Evolutionary conservation across 495 filamentous ascomycete species (phyloP).

Genomic region (Lineolata rhizophorae): DNA sequence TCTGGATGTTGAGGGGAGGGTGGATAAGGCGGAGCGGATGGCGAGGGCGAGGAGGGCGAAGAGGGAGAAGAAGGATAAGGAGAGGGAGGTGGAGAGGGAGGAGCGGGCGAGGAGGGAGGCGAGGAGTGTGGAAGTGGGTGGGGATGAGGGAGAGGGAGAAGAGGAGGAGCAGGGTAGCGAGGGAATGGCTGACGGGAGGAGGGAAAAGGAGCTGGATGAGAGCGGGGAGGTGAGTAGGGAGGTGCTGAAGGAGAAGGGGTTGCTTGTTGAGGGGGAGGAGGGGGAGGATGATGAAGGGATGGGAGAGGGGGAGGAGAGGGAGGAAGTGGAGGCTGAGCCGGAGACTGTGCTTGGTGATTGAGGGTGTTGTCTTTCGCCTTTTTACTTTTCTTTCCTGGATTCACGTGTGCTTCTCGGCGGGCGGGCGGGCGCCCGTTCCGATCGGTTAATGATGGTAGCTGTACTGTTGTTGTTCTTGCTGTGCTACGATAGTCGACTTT

Average conservation of each 20-base stretch:
- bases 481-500: too few species aligned
- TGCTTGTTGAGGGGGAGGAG: conserved; percentile 6
- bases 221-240: conserved; percentile 1
- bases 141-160: conserved; percentile 19
- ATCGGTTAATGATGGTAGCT: too few species aligned
- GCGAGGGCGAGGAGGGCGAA: conserved; percentile 22
- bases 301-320: conserved; percentile 2
- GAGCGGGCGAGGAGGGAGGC: conserved; percentile 6
- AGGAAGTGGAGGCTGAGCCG: conserved; percentile 3
- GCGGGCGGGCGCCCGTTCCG: too few species aligned
- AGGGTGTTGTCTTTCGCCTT: background rate
- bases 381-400: background rate
- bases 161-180: conserved; percentile 6
- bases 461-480: too few species aligned
- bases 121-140: conserved; percentile 18
- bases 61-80: conserved; percentile 18
- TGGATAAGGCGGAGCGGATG: conserved; percentile 4
- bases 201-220: conserved; percentile 2
- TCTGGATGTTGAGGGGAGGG: conserved; percentile 37
- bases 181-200: conserved; percentile 6
- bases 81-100: conserved; percentile 9
- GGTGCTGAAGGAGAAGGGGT: conserved; percentile 1
- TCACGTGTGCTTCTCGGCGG: too few species aligned
- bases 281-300: conserved; percentile 4
- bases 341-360: conserved; percentile 10